These are phyloP conservation scores for Debaryomyces udenii DNA, from an alignment of 1,139 yeast species.

Conservation along the genomic window DNA sequence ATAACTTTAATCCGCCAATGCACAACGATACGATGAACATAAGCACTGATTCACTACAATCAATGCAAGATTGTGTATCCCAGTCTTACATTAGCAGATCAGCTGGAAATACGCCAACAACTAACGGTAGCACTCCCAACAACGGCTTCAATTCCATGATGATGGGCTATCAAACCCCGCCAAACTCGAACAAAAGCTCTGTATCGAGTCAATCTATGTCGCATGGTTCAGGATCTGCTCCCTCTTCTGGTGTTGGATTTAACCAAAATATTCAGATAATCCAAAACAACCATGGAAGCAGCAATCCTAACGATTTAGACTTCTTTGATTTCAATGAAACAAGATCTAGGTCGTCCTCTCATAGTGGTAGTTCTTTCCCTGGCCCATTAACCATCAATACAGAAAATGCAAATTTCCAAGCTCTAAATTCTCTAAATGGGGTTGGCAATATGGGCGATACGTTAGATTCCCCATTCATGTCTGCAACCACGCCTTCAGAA, in stretches of 20 bases:
- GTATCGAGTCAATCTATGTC: conserved; percentile 26
- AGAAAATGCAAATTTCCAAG: conserved; percentile 36
- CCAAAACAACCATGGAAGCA: conserved; percentile 20
- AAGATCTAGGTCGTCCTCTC: conserved; percentile 30
- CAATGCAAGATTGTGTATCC: conserved; percentile 50
- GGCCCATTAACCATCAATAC: conserved; percentile 47
- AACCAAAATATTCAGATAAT: conserved; percentile 19
- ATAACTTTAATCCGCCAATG: conserved; percentile 12
- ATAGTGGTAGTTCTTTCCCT: conserved; percentile 32
- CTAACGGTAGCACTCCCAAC: conserved; percentile 7
- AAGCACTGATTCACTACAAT: conserved; percentile 48
- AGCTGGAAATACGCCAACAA: conserved; percentile 17
- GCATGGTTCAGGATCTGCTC: conserved; percentile 16
- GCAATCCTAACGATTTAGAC: conserved; percentile 23
- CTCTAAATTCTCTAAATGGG: conserved; percentile 28
- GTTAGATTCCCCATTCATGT: conserved; percentile 49
- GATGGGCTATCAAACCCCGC: conserved; percentile 51
- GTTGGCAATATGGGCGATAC: conserved; percentile 21
- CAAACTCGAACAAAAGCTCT: conserved; percentile 41
- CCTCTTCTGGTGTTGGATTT: conserved; percentile 7
- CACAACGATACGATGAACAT: conserved; percentile 28
- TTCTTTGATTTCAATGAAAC: conserved; percentile 28
- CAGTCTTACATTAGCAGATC: conserved; percentile 42
- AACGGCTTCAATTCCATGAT: conserved; percentile 34
- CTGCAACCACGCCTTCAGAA: conserved; percentile 45